A percentile compares a stretch with the other conserved stretches of the same genome.
Conservation (phyloP, 1,284 basidiomycete genomes). For the Mycena citricolor region DNA sequence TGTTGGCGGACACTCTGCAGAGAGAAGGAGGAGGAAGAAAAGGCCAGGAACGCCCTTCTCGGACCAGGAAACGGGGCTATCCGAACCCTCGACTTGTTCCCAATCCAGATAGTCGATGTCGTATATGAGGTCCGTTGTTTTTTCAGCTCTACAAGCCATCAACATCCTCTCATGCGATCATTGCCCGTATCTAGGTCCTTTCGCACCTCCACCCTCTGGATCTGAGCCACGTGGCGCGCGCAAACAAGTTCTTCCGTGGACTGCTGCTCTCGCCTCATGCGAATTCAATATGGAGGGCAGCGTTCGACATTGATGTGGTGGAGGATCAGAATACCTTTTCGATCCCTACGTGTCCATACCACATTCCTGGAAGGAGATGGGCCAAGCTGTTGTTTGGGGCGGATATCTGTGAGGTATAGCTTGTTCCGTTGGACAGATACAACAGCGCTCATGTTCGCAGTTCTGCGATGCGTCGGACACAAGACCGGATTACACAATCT, state of each 20-base stretch:
- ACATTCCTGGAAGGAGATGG: slow-evolving; percentile 15
- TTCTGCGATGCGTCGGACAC: slow-evolving; percentile 8
- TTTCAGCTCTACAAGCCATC: too few species aligned
- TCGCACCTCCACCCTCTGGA: slow-evolving; percentile 17
- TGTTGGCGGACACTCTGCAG: too few species aligned
- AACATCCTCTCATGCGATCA: too few species aligned
- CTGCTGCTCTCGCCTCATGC: slow-evolving; percentile 4
- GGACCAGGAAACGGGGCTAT: too few species aligned
- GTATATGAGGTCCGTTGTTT: too few species aligned
- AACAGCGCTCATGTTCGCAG: slow-evolving; percentile 6
- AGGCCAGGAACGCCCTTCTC: too few species aligned
- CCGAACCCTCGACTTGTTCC: too few species aligned
- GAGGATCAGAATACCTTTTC: neutral
- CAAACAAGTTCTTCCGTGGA: slow-evolving; percentile 12
- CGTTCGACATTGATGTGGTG: too few species aligned
- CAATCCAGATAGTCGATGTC: too few species aligned
- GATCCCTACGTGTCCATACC: slow-evolving; percentile 10
- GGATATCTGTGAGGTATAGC: slow-evolving; percentile 11
- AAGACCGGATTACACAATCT: slow-evolving; percentile 10
- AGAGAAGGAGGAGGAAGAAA: too few species aligned
- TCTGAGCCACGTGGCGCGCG: slow-evolving; percentile 14
- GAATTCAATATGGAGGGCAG: slow-evolving; percentile 7
- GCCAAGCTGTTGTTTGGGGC: slow-evolving; percentile 14
- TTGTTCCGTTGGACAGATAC: neutral
- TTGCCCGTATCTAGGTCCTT: too few species aligned